Base-by-base conservation (phyloP, 2,329 filamentous ascomycete species). In the Aspergillus piperis region DNA sequence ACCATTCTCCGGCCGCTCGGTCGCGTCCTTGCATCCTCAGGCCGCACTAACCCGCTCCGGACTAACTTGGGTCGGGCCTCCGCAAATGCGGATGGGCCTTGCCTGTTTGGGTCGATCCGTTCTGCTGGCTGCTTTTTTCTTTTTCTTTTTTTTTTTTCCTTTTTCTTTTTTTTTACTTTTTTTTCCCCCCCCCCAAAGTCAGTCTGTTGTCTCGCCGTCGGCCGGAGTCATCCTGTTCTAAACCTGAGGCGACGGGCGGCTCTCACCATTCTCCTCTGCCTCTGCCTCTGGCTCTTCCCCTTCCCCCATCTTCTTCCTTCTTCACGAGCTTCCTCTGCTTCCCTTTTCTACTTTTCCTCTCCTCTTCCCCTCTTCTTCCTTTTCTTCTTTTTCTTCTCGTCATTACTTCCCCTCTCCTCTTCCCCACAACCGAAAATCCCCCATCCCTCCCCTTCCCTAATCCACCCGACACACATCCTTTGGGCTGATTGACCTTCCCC, bases 241-340 rank as follows among this genome's bases (percentile, higher is more conserved):
- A 36, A 36, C 32, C 32, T 36, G 32, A 36, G 32, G 32, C 32
- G 32, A 36, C 32, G 32, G 32, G 32, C 32, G 32, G 32, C 32
- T 36, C 32, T 36, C 32, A 38, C 57, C 53, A 52, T 72, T 49
- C 77, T 77, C 64, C 65, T 61, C 65, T 30, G 27, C 0, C 27
- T 30, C 27, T 30, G 27, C 8, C 38, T 59, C 23, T 25, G 23
- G 23, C 23, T 25, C 54, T 62, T 59, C 50, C 60, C 51, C 53
- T 56, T 64, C 62, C 59, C 60, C 63, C 62, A 63, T 66, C 64
- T 64, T 63, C 62, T 63, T 62, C 61, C 57, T 58, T 49, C 36
- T 58, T 55, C 55, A 38, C 19, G 58, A 47, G 61, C 51, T 60
- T 65, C 32, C 62, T 56, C 56, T 55, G 52, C 58, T 55, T 57